Conservation (phyloP, 2,329 filamentous ascomycete species). For the Fusarium oxysporum region DNA sequence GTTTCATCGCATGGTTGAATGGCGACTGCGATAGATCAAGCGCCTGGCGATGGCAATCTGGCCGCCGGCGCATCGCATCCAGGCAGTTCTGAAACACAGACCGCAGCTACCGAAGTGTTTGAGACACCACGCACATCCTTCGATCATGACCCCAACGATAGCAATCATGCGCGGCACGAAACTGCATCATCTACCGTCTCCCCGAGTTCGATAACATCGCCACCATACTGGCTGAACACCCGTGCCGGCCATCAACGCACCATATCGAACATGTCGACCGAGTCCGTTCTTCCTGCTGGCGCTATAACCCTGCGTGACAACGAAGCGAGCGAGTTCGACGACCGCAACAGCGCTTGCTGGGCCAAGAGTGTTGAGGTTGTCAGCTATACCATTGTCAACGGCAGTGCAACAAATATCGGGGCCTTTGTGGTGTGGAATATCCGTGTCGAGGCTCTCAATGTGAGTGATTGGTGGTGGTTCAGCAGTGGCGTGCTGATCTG, state of each 20-base stretch:
- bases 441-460: conserved; percentile 84
- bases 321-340: conserved; percentile 63
- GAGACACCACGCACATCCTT: conserved; percentile 46
- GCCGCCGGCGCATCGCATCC: conserved; percentile 30
- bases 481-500: conserved; percentile 8
- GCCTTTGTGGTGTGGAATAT: conserved; percentile 97
- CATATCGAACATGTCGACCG: conserved; percentile 59
- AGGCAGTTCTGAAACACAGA: conserved; percentile 34
- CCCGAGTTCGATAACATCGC: conserved; percentile 50
- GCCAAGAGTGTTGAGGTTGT: conserved; percentile 71
- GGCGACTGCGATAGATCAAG: conserved; percentile 49
- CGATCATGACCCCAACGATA: conserved; percentile 30
- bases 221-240: conserved; percentile 59
- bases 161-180: conserved; percentile 29
- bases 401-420: conserved; percentile 71
- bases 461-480: conserved; percentile 49
- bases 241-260: conserved; percentile 51
- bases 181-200: conserved; percentile 43
- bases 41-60: conserved; percentile 38
- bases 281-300: conserved; percentile 62
- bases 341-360: conserved; percentile 71
- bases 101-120: conserved; percentile 38
- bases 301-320: conserved; percentile 73
- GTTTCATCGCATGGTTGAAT: conserved; percentile 48
- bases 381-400: conserved; percentile 68